Evolutionary conservation across 2,329 filamentous ascomycete genomes (phyloP), one percentile per base, ranked within the genome.

Genomic region (Aotearoamyces nothofagi): DNA sequence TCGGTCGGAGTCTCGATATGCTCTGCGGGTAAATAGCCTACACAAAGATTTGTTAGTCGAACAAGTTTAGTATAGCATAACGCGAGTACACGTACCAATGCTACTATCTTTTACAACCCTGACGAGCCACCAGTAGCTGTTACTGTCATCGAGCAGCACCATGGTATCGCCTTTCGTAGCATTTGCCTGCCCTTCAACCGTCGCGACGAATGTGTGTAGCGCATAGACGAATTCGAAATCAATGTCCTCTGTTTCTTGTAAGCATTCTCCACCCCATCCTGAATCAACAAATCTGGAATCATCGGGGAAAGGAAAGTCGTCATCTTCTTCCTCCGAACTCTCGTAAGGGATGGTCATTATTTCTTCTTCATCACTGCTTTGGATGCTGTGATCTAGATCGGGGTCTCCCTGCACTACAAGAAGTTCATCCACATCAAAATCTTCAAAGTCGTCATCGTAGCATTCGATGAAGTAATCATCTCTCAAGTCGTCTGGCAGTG

Each of bases 211-310:
- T 3, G 87, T 98, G 53, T 96, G 90, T 33, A 98, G 64, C 15
- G 90, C 90, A 58, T 98, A 98, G 36, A 98, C 90, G 57, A 96
- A 96, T 53, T 96, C 87, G 61, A 98, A 96, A 65, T 98, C 90
- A 56, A 98, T 98, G 49, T 98, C 90, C 69, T 98, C 90, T 96
- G 63, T 55, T 56, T 77, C 66, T 66, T 71, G 79, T 93, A 84
- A 93, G 83, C 76, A 78, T 61, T 80, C 69, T 58, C 67, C 67
- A 53, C 66, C 73, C 76, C 75, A 86, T 34, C 73, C 76, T 43
- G 69, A 73, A 52, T 80, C 72, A 62, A 78, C 54, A 54, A 70
- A 78, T 55, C 63, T 63, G 34, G 64, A 50, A 47, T 79, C 63
- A 51, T 62, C 51, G 54, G 47, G 44, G 37, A 40, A 47, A 39